Percentiles rank a stretch among this genome's conserved stretches.
Conservation (phyloP, 306 rosid genomes). For the Cucurbita moschata region DNA sequence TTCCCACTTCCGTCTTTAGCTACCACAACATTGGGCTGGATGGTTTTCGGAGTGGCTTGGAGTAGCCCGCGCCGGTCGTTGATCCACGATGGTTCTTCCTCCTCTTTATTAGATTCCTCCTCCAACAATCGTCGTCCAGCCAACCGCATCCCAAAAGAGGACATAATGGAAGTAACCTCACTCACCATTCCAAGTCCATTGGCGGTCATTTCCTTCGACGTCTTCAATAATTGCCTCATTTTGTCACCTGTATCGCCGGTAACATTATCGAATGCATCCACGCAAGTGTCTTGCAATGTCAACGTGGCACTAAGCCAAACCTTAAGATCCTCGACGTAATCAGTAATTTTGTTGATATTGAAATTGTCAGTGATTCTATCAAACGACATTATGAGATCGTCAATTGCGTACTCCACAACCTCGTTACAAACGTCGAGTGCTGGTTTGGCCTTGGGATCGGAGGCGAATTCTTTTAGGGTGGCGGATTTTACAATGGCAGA, state of each 20-base stretch:
- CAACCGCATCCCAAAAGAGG: neutral
- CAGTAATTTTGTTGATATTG: constrained; percentile 17
- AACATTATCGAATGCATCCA: constrained; percentile 45
- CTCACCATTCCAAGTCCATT: constrained; percentile 53
- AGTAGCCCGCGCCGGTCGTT: constrained; percentile 18
- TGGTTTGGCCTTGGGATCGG: constrained; percentile 30
- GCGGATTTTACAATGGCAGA: constrained; percentile 20
- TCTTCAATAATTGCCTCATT: constrained; percentile 29
- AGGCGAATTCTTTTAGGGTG: constrained; percentile 17
- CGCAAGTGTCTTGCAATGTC: constrained; percentile 46
- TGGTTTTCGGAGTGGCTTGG: neutral
- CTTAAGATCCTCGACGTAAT: constrained; percentile 34
- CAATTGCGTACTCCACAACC: constrained; percentile 39
- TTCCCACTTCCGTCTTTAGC: constrained; percentile 55
- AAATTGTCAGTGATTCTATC: constrained; percentile 14
- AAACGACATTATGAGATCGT: constrained; percentile 25
- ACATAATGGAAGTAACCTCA: constrained; percentile 5
- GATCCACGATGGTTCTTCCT: constrained; percentile 30
- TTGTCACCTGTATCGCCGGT: constrained; percentile 25
- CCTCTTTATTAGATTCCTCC: neutral
- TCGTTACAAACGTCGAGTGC: constrained; percentile 47
- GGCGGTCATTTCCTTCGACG: constrained; percentile 30
- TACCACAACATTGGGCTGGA: constrained; percentile 38
- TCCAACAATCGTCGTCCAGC: constrained; percentile 15
- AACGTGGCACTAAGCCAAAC: constrained; percentile 51